Percentiles rank a stretch among this genome's conserved stretches.
phyloP scores from a whole-genome alignment of 768 basidiomycete genomes.

The Lentinula lateritia region DNA sequence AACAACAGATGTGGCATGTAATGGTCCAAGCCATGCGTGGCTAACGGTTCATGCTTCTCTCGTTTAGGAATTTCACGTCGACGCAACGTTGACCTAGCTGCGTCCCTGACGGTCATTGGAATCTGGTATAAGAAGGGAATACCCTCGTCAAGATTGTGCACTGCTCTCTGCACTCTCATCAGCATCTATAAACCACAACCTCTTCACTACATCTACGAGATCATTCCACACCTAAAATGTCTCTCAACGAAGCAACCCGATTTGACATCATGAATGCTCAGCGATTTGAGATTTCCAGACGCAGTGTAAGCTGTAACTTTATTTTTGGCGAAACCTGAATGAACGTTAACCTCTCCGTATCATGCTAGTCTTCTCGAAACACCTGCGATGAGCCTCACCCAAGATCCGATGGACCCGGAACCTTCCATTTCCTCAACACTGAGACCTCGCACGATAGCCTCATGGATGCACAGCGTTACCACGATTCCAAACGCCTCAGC shows the following conservation, averaged over 20 bases:
- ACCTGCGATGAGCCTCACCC: neutral
- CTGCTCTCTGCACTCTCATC: neutral
- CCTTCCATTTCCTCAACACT: neutral
- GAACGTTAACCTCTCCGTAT: neutral
- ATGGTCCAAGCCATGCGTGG: neutral
- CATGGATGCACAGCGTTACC: neutral
- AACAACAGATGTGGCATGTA: neutral
- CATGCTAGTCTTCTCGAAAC: neutral
- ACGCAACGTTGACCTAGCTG: neutral
- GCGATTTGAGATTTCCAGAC: slow-evolving; percentile 21
- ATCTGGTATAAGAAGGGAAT: neutral
- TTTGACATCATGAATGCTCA: slow-evolving; percentile 22
- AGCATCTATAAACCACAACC: neutral
- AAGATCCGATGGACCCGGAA: neutral
- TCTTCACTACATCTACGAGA: neutral
- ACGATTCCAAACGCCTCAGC: neutral
- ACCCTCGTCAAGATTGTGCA: neutral
- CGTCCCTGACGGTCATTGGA: neutral
- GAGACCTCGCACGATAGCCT: neutral
- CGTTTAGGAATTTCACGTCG: neutral
- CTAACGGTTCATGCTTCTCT: neutral
- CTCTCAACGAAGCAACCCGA: slow-evolving; percentile 2
- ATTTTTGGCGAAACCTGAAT: neutral
- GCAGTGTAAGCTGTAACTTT: slow-evolving; percentile 13
- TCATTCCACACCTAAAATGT: neutral